These are phyloP conservation scores for Colletotrichum tanaceti DNA, from an alignment of 2,329 filamentous ascomycete species.

Conservation along the genomic window DNA sequence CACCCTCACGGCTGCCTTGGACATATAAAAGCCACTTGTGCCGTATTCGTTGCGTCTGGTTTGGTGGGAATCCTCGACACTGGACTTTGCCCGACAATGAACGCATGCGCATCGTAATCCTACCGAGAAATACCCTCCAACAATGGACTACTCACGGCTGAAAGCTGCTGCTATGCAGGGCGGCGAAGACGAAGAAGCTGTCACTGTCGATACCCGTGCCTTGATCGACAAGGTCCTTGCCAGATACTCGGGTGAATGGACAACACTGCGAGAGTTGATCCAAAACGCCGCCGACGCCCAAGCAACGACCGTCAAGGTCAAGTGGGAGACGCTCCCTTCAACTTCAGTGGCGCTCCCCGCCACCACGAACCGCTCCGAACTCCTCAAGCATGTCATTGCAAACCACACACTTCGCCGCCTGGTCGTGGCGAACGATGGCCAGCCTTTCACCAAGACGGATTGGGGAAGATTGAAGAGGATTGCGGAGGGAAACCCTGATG, in stretches of 20 bases:
- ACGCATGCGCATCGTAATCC: neutral
- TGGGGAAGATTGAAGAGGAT: slow-evolving; percentile 96
- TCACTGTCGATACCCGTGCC: slow-evolving; percentile 96
- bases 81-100: slow-evolving; percentile 24
- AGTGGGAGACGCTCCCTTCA: slow-evolving; percentile 91
- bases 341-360: slow-evolving; percentile 76
- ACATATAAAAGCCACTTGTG: neutral
- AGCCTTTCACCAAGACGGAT: slow-evolving; percentile 88
- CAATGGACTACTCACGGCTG: slow-evolving; percentile 80
- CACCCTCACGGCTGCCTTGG: neutral
- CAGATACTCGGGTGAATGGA: slow-evolving; percentile 96
- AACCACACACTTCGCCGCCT: slow-evolving; percentile 88
- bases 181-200: slow-evolving; percentile 92
- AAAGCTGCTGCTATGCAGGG: slow-evolving; percentile 88
- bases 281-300: slow-evolving; percentile 99
- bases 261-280: slow-evolving; percentile 87
- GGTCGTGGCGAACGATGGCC: slow-evolving; percentile 93
- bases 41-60: neutral
- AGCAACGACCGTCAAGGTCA: slow-evolving; percentile 88
- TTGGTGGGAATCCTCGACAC: neutral
- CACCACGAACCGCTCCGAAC: slow-evolving; percentile 73
- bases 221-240: slow-evolving; percentile 98
- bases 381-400: slow-evolving; percentile 84
- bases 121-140: slow-evolving; percentile 31
- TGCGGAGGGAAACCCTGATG: slow-evolving; percentile 98